Percentiles rank a stretch among this genome's conserved stretches.
These are phyloP conservation scores for Saitozyma podzolica DNA, from an alignment of 768 basidiomycete genomes.

Conservation along the genomic window DNA sequence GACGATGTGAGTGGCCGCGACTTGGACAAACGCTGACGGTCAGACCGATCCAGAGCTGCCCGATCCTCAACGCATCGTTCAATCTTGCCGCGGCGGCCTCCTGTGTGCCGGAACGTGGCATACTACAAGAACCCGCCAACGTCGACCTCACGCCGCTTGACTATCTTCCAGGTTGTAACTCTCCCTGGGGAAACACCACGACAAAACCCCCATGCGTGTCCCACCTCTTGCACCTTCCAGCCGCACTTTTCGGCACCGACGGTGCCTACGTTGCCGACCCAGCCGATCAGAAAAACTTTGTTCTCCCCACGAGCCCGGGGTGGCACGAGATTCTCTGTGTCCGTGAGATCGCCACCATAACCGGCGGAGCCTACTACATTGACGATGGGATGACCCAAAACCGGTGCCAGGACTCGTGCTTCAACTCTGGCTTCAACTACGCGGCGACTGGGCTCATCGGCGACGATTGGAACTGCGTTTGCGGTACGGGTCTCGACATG, in stretches of 20 bases:
- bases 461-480: slow-evolving; percentile 16
- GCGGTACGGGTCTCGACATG: slow-evolving; percentile 18
- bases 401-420: slow-evolving; percentile 21
- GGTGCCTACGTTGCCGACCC: slow-evolving; percentile 24
- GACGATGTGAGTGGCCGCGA: slow-evolving; percentile 20
- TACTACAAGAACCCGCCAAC: slow-evolving; percentile 24
- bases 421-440: slow-evolving; percentile 13
- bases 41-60: slow-evolving; percentile 28
- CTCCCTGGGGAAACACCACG: slow-evolving; percentile 33
- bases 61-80: slow-evolving; percentile 26
- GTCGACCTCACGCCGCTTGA: slow-evolving; percentile 28
- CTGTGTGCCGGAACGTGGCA: slow-evolving; percentile 36
- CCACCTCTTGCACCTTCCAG: slow-evolving; percentile 5
- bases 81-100: slow-evolving; percentile 10
- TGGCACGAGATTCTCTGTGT: slow-evolving; percentile 37
- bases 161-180: slow-evolving; percentile 48
- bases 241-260: slow-evolving; percentile 28
- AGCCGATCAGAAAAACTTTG: slow-evolving; percentile 17
- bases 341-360: slow-evolving; percentile 4
- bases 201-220: slow-evolving; percentile 36
- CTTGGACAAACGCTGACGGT: slow-evolving; percentile 3
- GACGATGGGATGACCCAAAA: slow-evolving; percentile 15
- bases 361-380: slow-evolving; percentile 10
- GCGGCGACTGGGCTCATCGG: slow-evolving; percentile 10
- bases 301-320: slow-evolving; percentile 27